These are phyloP conservation scores for Annona cherimola DNA, from an alignment of 164 flowering plant species.

Conservation along the genomic window DNA sequence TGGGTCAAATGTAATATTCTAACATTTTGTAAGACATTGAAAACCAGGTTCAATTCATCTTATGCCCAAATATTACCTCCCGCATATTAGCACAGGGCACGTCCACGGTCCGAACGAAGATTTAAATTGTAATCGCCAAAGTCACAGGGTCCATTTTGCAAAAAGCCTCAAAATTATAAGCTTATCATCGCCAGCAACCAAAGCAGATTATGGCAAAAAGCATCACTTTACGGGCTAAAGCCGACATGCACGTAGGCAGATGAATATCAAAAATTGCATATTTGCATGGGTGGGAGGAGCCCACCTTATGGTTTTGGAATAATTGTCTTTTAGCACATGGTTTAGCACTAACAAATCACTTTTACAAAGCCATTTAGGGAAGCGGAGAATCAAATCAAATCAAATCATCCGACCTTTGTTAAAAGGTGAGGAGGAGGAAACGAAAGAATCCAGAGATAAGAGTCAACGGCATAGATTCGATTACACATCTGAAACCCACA, in stretches of 20 bases:
- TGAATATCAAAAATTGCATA: not conserved
- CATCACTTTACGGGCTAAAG: not conserved
- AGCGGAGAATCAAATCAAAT: conserved; percentile 6
- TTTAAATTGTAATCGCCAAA: too few relatives aligned
- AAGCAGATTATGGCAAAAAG: too few relatives aligned
- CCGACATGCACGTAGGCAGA: not conserved
- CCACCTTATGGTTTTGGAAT: not conserved
- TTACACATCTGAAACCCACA: not conserved
- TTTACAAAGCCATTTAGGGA: not conserved
- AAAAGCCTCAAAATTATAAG: too few relatives aligned
- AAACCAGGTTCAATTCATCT: too few relatives aligned
- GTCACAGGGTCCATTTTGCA: too few relatives aligned
- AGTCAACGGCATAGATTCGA: not conserved
- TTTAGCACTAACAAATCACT: not conserved
- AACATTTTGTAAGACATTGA: too few relatives aligned
- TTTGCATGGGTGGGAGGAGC: not conserved
- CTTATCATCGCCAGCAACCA: too few relatives aligned
- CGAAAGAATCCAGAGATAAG: conserved; percentile 4
- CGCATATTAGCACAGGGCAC: too few relatives aligned
- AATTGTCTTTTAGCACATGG: not conserved
- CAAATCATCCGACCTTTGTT: not conserved
- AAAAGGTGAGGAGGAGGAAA: conserved; percentile 6
- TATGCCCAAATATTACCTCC: too few relatives aligned
- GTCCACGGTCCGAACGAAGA: too few relatives aligned
- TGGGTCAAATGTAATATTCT: too few relatives aligned